Conservation (phyloP, 83 land plant species). For the Picea abies region DNA sequence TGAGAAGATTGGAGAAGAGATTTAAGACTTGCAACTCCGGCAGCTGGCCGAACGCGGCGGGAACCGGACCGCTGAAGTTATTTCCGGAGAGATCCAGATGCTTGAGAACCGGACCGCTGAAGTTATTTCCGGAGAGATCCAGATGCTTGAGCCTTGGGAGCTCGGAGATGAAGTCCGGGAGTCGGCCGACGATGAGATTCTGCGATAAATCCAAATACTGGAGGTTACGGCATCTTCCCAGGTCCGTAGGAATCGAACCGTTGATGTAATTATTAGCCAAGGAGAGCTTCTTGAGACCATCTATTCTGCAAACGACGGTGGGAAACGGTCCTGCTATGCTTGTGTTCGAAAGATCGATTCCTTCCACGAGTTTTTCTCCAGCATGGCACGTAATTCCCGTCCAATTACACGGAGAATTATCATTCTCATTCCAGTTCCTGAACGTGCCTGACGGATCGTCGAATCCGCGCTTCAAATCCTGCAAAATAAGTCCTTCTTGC, state of each 20-base stretch:
- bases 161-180: conserved; percentile 17
- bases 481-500: conserved; percentile 61
- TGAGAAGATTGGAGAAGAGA: too few relatives aligned
- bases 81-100: too few relatives aligned
- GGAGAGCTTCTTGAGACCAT: conserved; percentile 29
- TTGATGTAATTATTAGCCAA: conserved; percentile 18
- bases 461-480: conserved; percentile 24
- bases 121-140: conserved; percentile 31
- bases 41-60: conserved; percentile 16
- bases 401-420: conserved; percentile 21
- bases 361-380: neutral
- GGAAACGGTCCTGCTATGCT: conserved; percentile 22
- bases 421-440: conserved; percentile 10
- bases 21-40: conserved; percentile 17
- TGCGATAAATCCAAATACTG: neutral
- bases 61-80: too few relatives aligned
- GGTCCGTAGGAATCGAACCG: too few relatives aligned
- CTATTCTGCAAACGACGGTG: conserved; percentile 19
- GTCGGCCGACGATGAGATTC: conserved; percentile 12
- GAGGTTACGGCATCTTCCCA: too few relatives aligned
- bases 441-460: conserved; percentile 15
- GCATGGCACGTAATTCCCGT: conserved; percentile 22
- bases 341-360: conserved; percentile 21
- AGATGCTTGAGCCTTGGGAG: conserved; percentile 13
- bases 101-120: conserved; percentile 26